phyloP scores from a whole-genome alignment of 139 green algal species.

The Haematococcus sp. region DNA sequence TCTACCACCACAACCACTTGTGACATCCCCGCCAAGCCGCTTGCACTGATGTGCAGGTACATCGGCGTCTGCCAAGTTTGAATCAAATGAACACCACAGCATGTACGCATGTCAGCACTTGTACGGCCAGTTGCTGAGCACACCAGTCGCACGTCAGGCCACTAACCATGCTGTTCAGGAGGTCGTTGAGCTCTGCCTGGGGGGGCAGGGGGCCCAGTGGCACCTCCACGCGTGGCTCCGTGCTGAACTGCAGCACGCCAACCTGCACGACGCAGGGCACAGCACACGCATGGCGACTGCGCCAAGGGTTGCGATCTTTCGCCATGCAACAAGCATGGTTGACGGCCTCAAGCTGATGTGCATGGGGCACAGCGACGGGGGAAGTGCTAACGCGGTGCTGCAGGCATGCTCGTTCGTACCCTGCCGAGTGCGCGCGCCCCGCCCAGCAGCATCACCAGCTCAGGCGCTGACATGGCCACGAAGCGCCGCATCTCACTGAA shows the following conservation, averaged over 20 bases:
- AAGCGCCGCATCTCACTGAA: conserved; percentile 39
- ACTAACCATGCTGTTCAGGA: conserved; percentile 4
- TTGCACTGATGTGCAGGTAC: no score
- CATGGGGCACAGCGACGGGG: no score
- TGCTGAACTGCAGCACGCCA: conserved; percentile 68
- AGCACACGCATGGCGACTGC: not conserved
- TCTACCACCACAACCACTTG: no score
- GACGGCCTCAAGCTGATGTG: not conserved
- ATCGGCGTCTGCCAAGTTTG: no score
- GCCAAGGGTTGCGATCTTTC: no score
- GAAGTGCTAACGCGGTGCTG: no score
- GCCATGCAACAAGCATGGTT: not conserved
- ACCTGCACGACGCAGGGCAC: conserved; percentile 30
- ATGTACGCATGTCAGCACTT: no score
- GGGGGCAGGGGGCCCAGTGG: conserved; percentile 24
- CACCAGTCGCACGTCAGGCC: not conserved
- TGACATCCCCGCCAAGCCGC: no score
- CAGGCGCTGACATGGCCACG: conserved; percentile 11
- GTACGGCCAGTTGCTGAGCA: no score
- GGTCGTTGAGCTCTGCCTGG: not conserved
- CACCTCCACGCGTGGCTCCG: conserved; percentile 59
- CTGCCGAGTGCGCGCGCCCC: not conserved
- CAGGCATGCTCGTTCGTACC: not conserved
- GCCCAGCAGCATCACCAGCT: not conserved
- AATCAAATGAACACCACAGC: no score